Percentiles rank a stretch among this genome's conserved stretches.
Conservation (phyloP, 805 yeast genomes). For the Wickerhamomyces kurtzmanii region DNA sequence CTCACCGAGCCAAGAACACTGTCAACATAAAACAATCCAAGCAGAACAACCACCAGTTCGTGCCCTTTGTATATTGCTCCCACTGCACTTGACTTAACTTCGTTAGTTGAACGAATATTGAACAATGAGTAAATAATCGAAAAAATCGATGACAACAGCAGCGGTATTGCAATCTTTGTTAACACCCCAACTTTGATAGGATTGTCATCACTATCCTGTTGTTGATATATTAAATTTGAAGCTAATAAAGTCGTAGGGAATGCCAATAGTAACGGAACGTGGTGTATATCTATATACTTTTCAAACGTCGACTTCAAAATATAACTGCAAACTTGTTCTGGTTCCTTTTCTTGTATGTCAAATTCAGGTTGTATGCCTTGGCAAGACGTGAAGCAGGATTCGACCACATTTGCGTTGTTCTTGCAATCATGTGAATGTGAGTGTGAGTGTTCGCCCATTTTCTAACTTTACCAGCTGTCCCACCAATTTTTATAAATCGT, state of each 20-base stretch:
- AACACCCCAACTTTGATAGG: neutral
- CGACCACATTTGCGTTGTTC: no score
- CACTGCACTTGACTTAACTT: neutral
- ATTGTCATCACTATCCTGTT: neutral
- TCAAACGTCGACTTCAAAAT: no score
- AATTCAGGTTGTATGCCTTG: no score
- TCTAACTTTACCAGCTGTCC: no score
- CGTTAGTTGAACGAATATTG: neutral
- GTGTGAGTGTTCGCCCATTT: no score
- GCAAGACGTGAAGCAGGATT: no score
- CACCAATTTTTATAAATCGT: no score
- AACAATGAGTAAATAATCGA: neutral
- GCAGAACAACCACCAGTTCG: conserved; percentile 2
- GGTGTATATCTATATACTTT: conserved; percentile 11
- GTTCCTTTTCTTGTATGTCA: no score
- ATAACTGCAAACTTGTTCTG: no score
- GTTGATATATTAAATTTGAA: conserved; percentile 7
- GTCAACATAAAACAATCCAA: conserved; percentile 7
- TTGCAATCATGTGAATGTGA: no score
- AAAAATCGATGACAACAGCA: conserved; percentile 1
- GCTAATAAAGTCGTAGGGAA: conserved; percentile 15
- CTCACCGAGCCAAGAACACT: conserved; percentile 13
- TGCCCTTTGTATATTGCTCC: conserved; percentile 2
- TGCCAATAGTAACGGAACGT: conserved; percentile 16
- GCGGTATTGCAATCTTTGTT: neutral